A percentile compares a stretch with the other conserved stretches of the same genome.
phyloP scores from a whole-genome alignment of 1,139 yeast species.

The Debaryomycetaceae sp. region DNA sequence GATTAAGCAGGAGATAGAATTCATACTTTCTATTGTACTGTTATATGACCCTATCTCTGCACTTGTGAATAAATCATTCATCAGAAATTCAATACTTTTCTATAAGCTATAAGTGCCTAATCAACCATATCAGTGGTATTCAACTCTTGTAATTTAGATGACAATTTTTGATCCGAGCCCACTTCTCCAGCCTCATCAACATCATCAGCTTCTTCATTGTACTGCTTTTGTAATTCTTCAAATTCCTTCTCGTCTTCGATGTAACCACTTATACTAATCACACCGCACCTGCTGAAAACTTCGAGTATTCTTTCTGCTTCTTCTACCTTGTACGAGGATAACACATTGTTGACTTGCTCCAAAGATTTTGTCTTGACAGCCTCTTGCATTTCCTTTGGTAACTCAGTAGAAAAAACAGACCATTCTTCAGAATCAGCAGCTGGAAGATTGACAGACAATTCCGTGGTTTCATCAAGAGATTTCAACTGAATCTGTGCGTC shows the following conservation, averaged over 20 bases:
- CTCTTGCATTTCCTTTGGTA: constrained; percentile 63
- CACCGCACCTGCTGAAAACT: constrained; percentile 74
- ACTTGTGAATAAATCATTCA: neutral
- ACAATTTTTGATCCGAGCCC: neutral
- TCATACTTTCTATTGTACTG: neutral
- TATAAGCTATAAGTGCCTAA: constrained; percentile 6
- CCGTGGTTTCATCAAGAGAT: constrained; percentile 80
- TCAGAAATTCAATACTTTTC: constrained; percentile 1
- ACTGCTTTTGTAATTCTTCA: constrained; percentile 53
- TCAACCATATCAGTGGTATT: constrained; percentile 26
- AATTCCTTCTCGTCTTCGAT: constrained; percentile 76
- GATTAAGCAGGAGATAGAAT: constrained; percentile 23
- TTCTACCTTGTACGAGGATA: constrained; percentile 69
- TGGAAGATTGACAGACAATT: constrained; percentile 73
- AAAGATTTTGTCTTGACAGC: constrained; percentile 73
- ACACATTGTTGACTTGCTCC: constrained; percentile 79
- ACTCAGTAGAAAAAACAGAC: constrained; percentile 47
- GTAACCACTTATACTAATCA: constrained; percentile 74
- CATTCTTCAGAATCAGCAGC: constrained; percentile 51
- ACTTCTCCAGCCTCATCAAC: constrained; percentile 6
- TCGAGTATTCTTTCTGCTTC: constrained; percentile 81
- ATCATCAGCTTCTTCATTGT: constrained; percentile 26
- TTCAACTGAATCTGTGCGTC: constrained; percentile 84
- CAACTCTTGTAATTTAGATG: constrained; percentile 2
- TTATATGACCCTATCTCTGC: neutral